Conservation (phyloP, 148 eudicot species). For the Rhododendron ovatum region DNA sequence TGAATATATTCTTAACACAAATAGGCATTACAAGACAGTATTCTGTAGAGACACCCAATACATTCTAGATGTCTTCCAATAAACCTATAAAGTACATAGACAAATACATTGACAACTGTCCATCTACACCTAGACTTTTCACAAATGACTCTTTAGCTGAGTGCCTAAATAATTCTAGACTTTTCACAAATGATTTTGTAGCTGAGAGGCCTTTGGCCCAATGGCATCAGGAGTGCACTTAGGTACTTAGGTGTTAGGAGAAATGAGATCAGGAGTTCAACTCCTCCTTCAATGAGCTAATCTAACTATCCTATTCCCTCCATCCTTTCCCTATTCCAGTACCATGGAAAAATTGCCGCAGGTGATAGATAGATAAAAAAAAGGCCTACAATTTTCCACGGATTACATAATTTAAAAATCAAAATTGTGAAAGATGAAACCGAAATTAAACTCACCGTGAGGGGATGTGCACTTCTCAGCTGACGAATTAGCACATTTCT, state of each 20-base stretch:
- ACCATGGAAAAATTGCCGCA: background rate
- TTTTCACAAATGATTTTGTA: too few relatives aligned
- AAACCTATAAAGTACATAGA: background rate
- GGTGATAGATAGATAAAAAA: too few relatives aligned
- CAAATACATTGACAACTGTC: background rate
- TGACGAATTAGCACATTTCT: constrained; percentile 35
- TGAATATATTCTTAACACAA: background rate
- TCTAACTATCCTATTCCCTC: too few relatives aligned
- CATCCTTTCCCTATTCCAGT: too few relatives aligned
- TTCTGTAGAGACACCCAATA: background rate
- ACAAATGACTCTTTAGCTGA: background rate
- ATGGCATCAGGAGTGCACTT: too few relatives aligned
- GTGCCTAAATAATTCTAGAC: background rate
- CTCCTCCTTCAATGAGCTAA: too few relatives aligned
- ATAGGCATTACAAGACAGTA: background rate
- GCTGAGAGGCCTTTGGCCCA: too few relatives aligned
- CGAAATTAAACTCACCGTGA: constrained; percentile 44
- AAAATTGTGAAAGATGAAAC: background rate
- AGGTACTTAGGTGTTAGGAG: too few relatives aligned
- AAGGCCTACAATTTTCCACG: background rate
- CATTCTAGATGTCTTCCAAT: background rate
- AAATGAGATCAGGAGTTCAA: too few relatives aligned
- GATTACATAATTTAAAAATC: background rate
- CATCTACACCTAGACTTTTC: background rate
- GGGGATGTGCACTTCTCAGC: constrained; percentile 26